Percentiles rank a stretch among this genome's conserved stretches.
Evolutionary conservation across 2,329 filamentous ascomycete species (phyloP).

Genomic region (Nigrospora sphaerica): DNA sequence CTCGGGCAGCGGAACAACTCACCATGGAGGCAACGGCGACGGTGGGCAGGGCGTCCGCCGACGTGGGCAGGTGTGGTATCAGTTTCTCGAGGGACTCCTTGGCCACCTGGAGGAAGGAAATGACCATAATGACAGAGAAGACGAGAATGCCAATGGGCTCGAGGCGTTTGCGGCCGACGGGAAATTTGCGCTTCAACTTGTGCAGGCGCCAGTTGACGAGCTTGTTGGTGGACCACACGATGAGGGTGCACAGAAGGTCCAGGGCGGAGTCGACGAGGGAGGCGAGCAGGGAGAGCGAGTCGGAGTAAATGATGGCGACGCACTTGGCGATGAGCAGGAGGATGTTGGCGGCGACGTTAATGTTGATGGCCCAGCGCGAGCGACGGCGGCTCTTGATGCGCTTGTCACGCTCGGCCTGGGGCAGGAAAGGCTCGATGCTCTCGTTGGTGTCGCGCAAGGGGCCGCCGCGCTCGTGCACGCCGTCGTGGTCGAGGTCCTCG

Average conservation of each 20-base stretch:
- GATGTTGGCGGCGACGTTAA: slow-evolving; percentile 55
- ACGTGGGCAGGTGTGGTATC: slow-evolving; percentile 4
- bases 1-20: slow-evolving; percentile 23
- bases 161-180: slow-evolving; percentile 47
- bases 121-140: slow-evolving; percentile 57
- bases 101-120: slow-evolving; percentile 54
- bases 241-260: slow-evolving; percentile 52
- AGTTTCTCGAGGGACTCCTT: slow-evolving; percentile 54
- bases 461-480: slow-evolving; percentile 43
- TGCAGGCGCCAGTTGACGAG: slow-evolving; percentile 50
- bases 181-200: slow-evolving; percentile 45
- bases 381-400: slow-evolving; percentile 36
- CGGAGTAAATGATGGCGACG: slow-evolving; percentile 45
- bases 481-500: slow-evolving; percentile 51
- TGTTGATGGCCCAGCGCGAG: slow-evolving; percentile 43
- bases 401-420: slow-evolving; percentile 43
- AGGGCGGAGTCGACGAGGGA: slow-evolving; percentile 55
- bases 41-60: neutral
- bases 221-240: slow-evolving; percentile 53
- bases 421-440: slow-evolving; percentile 46
- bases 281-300: slow-evolving; percentile 53
- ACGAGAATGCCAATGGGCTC: slow-evolving; percentile 57
- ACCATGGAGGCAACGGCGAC: slow-evolving; percentile 31
- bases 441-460: slow-evolving; percentile 40
- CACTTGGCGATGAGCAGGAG: slow-evolving; percentile 48